Evolutionary conservation across 768 basidiomycete species (phyloP).

Genomic region (Phanerodontia chrysosporium): DNA sequence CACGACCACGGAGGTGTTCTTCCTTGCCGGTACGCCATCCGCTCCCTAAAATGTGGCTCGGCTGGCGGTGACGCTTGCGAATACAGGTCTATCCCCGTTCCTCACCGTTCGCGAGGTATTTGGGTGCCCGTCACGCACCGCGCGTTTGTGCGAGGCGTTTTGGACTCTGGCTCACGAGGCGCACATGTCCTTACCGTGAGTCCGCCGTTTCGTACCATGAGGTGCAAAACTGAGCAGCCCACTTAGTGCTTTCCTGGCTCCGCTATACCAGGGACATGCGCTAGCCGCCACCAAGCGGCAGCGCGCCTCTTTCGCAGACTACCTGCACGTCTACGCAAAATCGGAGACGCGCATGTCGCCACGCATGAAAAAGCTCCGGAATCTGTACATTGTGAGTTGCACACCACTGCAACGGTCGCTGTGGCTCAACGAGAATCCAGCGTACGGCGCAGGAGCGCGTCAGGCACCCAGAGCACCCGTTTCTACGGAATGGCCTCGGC

Average conservation of each 20-base stretch:
- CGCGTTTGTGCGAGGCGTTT: conserved; percentile 6
- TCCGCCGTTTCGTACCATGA: neutral
- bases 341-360: neutral
- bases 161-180: conserved; percentile 4
- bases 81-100: conserved; percentile 5
- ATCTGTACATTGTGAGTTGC: neutral
- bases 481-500: neutral
- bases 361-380: neutral
- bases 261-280: neutral
- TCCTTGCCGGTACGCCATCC: conserved; percentile 4
- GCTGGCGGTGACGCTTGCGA: neutral
- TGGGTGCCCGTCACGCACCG: neutral
- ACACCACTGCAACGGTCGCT: neutral
- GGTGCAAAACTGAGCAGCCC: neutral
- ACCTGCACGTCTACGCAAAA: neutral
- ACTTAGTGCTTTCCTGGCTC: neutral
- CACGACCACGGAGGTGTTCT: conserved; percentile 4
- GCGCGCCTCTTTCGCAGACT: neutral
- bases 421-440: neutral
- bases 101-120: conserved; percentile 4
- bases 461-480: neutral
- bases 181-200: neutral
- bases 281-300: neutral
- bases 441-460: neutral
- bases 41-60: neutral